Evolutionary conservation across 352 stramenopile species (phyloP), one percentile per base, ranked within the genome.

Genomic region (Phytophthora macrochlamydospora): DNA sequence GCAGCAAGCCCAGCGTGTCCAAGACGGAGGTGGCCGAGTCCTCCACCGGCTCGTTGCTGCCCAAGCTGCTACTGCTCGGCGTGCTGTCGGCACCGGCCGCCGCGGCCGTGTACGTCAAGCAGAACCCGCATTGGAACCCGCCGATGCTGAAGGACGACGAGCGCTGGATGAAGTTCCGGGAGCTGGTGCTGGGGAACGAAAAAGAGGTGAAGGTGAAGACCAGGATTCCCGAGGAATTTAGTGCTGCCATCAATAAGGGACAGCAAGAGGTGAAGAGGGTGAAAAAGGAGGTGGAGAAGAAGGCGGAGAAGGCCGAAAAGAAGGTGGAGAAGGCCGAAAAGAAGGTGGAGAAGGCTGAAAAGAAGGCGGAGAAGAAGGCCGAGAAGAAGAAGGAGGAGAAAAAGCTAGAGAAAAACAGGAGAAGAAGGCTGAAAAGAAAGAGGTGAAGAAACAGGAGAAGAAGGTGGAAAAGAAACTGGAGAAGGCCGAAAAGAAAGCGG

Each of bases 101-200:
- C 28, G 75, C 70, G 8, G 81, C 79, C 1, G 75, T 90, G 61
- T 94, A 93, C 62, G 67, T 93, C 24, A 86, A 87, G 52, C 75
- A 91, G 69, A 90, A 94, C 69, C 87, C 85, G 37, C 53, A 88
- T 43, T 94, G 86, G 81, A 94, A 94, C 67, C 87, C 87, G 28
- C 69, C 78, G 24, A 37, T 70, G 44, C 65, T 94, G 38, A 74
- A 76, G 40, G 74, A 84, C 37, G 80, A 94, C 59, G 70, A 75
- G 40, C 80, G 81, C 31, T 94, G 85, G 81, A 68, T 89, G 54
- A 80, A 84, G 64, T 92, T 94, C 73, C 86, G 86, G 28, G 80
- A 91, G 62, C 59, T 92, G 40, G 82, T 91, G 63, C 78, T 94
- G 46, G 78, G 73, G 30, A 67, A 76, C 48, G 74, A 69, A 9